Base-by-base conservation (phyloP, 306 rosid genomes). In the Trifolium repens region DNA sequence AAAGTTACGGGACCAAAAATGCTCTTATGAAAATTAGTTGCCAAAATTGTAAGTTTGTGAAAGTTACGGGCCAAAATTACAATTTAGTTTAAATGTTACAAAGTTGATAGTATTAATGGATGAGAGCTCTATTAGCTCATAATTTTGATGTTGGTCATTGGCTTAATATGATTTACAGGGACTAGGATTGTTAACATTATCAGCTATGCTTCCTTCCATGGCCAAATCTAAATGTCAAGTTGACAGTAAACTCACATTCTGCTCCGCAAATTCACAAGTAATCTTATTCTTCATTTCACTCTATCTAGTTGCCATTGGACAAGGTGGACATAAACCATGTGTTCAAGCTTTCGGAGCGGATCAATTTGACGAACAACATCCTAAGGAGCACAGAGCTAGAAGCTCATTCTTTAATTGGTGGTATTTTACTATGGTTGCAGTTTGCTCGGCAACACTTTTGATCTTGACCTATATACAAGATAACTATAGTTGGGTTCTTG, bases 391-490 rank as follows among this genome's bases (percentile, higher is more conserved):
- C 79, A 85, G 77, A 53, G 89, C 85, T 10, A 86, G 89, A 86
- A 80, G 93, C 89, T 83, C 97, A 17, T 91, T 91, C 83, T 91
- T 91, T 78, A 91, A 89, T 65, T 91, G 96, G 97, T 89, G 93
- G 96, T 89, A 75, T 83, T 88, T 89, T 30, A 55, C 89, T 6
- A 15, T 87, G 32, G 70, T 78, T 72, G 66, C 71, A 8, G 93
- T 90, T 30, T 14, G 70, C 47, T 5, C 78, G 9, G 9, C 14
- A 7, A 85, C 93, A 5, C 7, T 81, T 43, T 4, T 4, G 22
- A 13, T 91, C 76, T 72, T 43, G 24, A 7, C 2, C 26, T 52
- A 52, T 16, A 16, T 52, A 52, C 58, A 52, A 52, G 58, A 52
- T 52, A 52, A 52, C 22, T n/a, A n/a, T 7, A 52, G 58, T 16